Evolutionary conservation across 2,329 filamentous ascomycete genomes (phyloP), one percentile per base, ranked within the genome.

Genomic region (Arthrocladium fulminans): DNA sequence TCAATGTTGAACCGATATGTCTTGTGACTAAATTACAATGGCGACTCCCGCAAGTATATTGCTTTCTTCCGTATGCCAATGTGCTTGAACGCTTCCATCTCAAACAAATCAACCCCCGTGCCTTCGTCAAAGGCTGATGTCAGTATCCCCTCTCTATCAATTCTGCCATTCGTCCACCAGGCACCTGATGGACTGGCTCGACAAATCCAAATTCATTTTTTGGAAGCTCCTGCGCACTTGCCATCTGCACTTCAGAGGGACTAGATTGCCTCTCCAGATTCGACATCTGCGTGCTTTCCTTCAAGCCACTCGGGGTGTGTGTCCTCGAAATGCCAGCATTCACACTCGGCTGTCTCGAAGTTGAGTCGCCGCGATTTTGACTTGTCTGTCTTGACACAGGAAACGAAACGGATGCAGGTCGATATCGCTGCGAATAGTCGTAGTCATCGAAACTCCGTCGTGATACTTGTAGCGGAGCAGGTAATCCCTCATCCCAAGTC

Each of bases 401-500:
- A 45, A 19, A 44, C 22, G 45, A 51, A 13, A 40, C 53, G 48
- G 40, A 52, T 45, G 30, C 50, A 29, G 38, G 40, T 13, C 27
- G 50, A 19, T 51, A 51, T 34, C 22, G 10, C 17, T 45, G 42
- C 2, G 49, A 27, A 25, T 52, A 29, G 15, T 49, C 43, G 19
- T 57, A 50, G 19, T 57, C 56, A 17, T 58, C 55, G 45, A 49
- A 57, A 34, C 47, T 56, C 17, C 56, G 50, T 19, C 54, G 27
- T 32, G 27, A 44, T 12, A 58, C 54, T 29, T 39, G 45, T 35
- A 57, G 42, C 12, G 52, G 56, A 27, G 48, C 47, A 13, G 56
- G 56, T 17, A 58, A 22, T 7, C 48, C 56, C 34, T 58, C 56
- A 32, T 58, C 56, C 56, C 56, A 58, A 1, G 54, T 56, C 2